Percentiles rank a stretch among this genome's conserved stretches.
These are phyloP conservation scores for Rhododendron ferrugineum DNA, from an alignment of 148 eudicot genomes.

Conservation along the genomic window DNA sequence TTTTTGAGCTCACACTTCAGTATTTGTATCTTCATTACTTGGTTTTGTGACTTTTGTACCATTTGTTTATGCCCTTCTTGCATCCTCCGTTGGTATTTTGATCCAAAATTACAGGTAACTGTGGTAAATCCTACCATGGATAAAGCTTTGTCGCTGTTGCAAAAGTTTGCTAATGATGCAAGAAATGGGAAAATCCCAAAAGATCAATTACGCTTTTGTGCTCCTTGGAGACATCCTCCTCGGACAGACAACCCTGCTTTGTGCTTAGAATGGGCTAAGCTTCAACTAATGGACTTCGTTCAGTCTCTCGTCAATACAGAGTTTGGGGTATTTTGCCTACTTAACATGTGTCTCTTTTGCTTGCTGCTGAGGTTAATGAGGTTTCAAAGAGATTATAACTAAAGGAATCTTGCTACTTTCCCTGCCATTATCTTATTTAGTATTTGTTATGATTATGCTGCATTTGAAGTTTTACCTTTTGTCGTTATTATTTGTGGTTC, in stretches of 20 bases:
- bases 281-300: slow-evolving; percentile 86
- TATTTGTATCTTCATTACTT: background rate
- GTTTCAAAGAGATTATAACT: background rate
- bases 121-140: slow-evolving; percentile 97
- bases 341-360: background rate
- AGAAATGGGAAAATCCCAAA: slow-evolving; percentile 56
- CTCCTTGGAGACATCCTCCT: slow-evolving; percentile 98
- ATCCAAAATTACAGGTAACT: slow-evolving; percentile 49
- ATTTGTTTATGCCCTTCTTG: background rate
- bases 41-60: background rate
- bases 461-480: background rate
- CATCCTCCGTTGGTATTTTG: background rate
- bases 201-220: slow-evolving; percentile 84
- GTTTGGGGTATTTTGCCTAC: slow-evolving; percentile 64
- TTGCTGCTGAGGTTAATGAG: background rate
- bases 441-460: background rate
- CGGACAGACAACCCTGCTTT: slow-evolving; percentile 34
- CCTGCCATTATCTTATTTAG: background rate
- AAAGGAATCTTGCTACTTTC: background rate
- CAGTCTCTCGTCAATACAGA: slow-evolving; percentile 69
- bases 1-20: background rate
- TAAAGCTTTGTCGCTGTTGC: slow-evolving; percentile 68
- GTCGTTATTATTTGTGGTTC: background rate
- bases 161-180: slow-evolving; percentile 76
- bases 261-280: slow-evolving; percentile 67